Evolutionary conservation across 352 stramenopile genomes (phyloP).

Genomic region (Phytophthora sp.): DNA sequence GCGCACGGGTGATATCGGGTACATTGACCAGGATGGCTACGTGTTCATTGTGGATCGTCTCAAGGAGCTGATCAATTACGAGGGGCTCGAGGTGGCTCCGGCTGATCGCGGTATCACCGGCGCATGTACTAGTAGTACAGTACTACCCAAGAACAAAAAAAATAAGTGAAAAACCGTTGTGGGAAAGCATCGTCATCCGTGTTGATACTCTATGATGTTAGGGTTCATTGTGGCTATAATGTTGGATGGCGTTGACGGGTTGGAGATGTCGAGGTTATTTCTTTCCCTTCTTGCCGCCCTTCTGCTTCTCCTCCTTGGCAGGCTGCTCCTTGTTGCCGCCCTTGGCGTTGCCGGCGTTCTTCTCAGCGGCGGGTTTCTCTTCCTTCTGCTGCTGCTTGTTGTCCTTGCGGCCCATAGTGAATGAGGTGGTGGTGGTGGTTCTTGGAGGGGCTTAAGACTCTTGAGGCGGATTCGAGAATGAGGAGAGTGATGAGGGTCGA

Average conservation of each 20-base stretch:
- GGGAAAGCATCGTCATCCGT: neutral
- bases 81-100: slow-evolving; percentile 90
- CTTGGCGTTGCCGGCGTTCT: slow-evolving; percentile 28
- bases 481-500: too few relatives aligned
- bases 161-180: neutral
- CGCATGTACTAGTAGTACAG: too few relatives aligned
- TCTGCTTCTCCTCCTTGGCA: slow-evolving; percentile 24
- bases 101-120: slow-evolving; percentile 21
- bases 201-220: neutral
- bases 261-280: neutral
- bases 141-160: too few relatives aligned
- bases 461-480: slow-evolving; percentile 25
- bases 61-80: slow-evolving; percentile 52
- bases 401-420: slow-evolving; percentile 42
- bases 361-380: slow-evolving; percentile 22
- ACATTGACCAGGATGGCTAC: slow-evolving; percentile 66
- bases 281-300: slow-evolving; percentile 27
- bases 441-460: slow-evolving; percentile 11
- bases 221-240: neutral
- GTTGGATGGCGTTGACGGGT: neutral
- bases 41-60: slow-evolving; percentile 52
- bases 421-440: neutral
- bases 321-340: slow-evolving; percentile 28
- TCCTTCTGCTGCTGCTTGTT: slow-evolving; percentile 31
- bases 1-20: slow-evolving; percentile 88